Conservation (phyloP, 805 yeast genomes). For the Saccharomycopsis selenospora region DNA sequence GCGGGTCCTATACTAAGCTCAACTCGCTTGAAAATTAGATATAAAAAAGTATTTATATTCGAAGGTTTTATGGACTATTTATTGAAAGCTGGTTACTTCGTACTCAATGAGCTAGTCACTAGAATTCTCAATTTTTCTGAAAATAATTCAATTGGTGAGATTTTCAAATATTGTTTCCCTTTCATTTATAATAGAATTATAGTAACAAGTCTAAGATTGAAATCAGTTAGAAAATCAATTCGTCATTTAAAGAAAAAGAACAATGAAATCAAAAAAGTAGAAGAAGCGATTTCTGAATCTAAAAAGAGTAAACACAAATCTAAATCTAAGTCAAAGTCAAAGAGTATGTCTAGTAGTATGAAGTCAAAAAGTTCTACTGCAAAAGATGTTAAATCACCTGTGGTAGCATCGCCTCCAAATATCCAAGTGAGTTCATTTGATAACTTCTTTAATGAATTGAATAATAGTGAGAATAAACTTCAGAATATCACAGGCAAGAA, state of each 20-base stretch:
- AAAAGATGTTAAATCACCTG: background rate
- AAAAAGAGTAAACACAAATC: no score
- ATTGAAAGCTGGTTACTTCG: background rate
- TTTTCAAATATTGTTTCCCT: background rate
- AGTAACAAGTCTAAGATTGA: background rate
- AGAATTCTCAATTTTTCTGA: background rate
- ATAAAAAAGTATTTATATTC: background rate
- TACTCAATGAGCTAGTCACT: background rate
- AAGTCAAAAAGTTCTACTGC: no score
- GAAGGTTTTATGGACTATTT: background rate
- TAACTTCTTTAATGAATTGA: slow-evolving; percentile 4
- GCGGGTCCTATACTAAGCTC: background rate
- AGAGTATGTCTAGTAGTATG: no score
- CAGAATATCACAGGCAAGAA: background rate
- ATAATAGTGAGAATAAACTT: background rate
- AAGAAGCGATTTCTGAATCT: background rate
- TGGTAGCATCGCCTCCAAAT: background rate
- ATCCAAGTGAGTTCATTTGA: slow-evolving; percentile 3
- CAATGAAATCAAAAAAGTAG: background rate
- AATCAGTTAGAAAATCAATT: background rate
- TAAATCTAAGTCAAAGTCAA: no score
- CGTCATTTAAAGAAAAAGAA: slow-evolving; percentile 1
- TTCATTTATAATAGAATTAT: background rate
- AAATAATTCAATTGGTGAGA: background rate
- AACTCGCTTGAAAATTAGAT: background rate